A percentile compares a stretch with the other conserved stretches of the same genome.
Conservation (phyloP, 2,329 filamentous ascomycete species). For the Trichoderma atroviride region DNA sequence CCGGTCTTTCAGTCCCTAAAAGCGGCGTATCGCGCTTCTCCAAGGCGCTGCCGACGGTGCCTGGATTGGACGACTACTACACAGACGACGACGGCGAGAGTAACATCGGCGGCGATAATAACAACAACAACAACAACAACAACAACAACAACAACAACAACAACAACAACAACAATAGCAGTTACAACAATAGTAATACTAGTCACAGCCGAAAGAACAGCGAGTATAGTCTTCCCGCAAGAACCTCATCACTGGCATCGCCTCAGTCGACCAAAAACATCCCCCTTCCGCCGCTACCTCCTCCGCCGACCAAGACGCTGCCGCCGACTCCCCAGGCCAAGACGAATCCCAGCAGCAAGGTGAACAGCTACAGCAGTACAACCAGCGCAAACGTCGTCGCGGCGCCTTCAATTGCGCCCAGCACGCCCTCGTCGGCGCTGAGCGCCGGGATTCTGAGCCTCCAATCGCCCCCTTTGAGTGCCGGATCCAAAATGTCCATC, state of each 20-base stretch:
- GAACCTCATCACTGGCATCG: slow-evolving; percentile 19
- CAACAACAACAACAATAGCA: slow-evolving; percentile 24
- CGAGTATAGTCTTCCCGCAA: slow-evolving; percentile 11
- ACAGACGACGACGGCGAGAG: slow-evolving; percentile 18
- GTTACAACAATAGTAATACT: background rate
- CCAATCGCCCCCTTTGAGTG: slow-evolving; percentile 13
- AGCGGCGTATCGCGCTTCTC: slow-evolving; percentile 58
- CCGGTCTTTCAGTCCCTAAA: slow-evolving; percentile 26
- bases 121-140: slow-evolving; percentile 22
- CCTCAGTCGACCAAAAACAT: background rate
- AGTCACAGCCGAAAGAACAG: slow-evolving; percentile 10
- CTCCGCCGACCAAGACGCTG: slow-evolving; percentile 16
- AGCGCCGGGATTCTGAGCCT: background rate
- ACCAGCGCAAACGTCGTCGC: slow-evolving; percentile 20
- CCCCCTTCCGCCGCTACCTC: slow-evolving; percentile 19
- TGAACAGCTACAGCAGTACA: slow-evolving; percentile 1
- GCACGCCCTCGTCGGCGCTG: slow-evolving; percentile 4
- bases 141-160: slow-evolving; percentile 14
- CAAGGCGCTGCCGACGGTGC: slow-evolving; percentile 59
- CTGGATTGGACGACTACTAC: slow-evolving; percentile 35
- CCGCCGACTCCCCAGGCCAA: slow-evolving; percentile 30
- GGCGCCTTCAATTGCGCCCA: slow-evolving; percentile 31
- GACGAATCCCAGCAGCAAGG: slow-evolving; percentile 31
- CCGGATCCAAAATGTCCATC: slow-evolving; percentile 39
- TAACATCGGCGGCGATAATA: slow-evolving; percentile 28